phyloP scores from a whole-genome alignment of 2,329 filamentous ascomycete species.

The Cephalotrichum gorgonifer region DNA sequence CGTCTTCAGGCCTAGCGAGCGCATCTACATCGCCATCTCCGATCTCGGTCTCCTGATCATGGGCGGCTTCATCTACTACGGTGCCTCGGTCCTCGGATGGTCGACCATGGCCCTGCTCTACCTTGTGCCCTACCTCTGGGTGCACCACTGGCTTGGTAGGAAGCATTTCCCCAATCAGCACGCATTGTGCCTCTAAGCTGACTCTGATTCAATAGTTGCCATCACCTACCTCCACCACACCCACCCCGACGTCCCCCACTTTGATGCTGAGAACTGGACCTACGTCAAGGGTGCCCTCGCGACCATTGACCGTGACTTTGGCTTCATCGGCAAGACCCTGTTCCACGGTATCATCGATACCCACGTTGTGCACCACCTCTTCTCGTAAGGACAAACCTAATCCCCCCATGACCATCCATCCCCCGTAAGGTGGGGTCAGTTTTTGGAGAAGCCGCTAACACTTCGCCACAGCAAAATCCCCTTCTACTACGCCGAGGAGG shows the following conservation, averaged over 20 bases:
- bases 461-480: slow-evolving; percentile 67
- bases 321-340: slow-evolving; percentile 53
- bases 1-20: slow-evolving; percentile 49
- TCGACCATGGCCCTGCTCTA: slow-evolving; percentile 50
- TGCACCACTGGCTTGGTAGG: slow-evolving; percentile 53
- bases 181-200: slow-evolving; percentile 7
- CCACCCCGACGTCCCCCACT: slow-evolving; percentile 38
- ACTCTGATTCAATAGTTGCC: slow-evolving; percentile 37
- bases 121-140: slow-evolving; percentile 56
- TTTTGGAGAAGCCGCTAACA: neutral
- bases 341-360: slow-evolving; percentile 58
- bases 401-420: neutral
- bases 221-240: slow-evolving; percentile 71
- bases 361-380: slow-evolving; percentile 54
- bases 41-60: slow-evolving; percentile 49
- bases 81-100: slow-evolving; percentile 40
- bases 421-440: too few relatives aligned
- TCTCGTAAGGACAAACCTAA: slow-evolving; percentile 24
- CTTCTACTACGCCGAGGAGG: slow-evolving; percentile 94
- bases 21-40: slow-evolving; percentile 43
- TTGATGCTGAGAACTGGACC: slow-evolving; percentile 47
- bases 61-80: slow-evolving; percentile 37
- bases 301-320: slow-evolving; percentile 55
- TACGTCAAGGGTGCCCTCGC: slow-evolving; percentile 51
- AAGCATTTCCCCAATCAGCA: slow-evolving; percentile 22